These are phyloP conservation scores for Dendrobium chrysotoxum DNA, from an alignment of 106 monocot genomes.

Conservation along the genomic window DNA sequence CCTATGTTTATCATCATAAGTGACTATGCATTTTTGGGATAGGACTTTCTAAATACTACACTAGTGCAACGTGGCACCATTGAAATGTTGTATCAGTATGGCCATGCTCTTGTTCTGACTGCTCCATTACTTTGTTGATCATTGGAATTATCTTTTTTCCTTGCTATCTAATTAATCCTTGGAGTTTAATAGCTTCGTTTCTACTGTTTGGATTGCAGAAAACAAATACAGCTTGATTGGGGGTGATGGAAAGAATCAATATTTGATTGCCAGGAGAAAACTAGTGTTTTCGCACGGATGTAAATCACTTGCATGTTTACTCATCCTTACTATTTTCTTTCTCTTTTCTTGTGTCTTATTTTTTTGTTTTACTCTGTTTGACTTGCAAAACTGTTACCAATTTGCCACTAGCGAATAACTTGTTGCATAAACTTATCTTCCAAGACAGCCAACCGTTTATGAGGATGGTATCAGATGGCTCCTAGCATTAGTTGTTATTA, in stretches of 20 bases:
- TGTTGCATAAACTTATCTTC: neutral
- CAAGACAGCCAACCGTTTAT: neutral
- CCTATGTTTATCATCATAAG: too few species aligned
- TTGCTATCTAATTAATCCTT: too few species aligned
- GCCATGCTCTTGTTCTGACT: too few species aligned
- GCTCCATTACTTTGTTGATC: too few species aligned
- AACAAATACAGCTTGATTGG: neutral
- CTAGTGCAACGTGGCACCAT: too few species aligned
- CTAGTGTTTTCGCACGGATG: neutral
- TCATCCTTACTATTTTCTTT: neutral
- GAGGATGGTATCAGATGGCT: neutral
- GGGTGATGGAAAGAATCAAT: neutral
- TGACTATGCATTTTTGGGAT: too few species aligned
- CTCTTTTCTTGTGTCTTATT: neutral
- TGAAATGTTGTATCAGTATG: too few species aligned
- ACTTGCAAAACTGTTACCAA: neutral
- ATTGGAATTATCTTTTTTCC: too few species aligned
- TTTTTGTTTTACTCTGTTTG: neutral
- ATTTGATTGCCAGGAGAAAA: neutral
- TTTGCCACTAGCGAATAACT: neutral
- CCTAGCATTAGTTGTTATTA: neutral
- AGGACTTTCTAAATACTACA: too few species aligned
- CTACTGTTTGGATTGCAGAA: slow-evolving; percentile 1
- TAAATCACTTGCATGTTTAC: neutral
- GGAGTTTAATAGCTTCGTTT: neutral